Percentiles rank a stretch among this genome's conserved stretches.
These are phyloP conservation scores for Cyclospora cayetanensis DNA, from an alignment of 169 alveolate species.

Conservation along the genomic window DNA sequence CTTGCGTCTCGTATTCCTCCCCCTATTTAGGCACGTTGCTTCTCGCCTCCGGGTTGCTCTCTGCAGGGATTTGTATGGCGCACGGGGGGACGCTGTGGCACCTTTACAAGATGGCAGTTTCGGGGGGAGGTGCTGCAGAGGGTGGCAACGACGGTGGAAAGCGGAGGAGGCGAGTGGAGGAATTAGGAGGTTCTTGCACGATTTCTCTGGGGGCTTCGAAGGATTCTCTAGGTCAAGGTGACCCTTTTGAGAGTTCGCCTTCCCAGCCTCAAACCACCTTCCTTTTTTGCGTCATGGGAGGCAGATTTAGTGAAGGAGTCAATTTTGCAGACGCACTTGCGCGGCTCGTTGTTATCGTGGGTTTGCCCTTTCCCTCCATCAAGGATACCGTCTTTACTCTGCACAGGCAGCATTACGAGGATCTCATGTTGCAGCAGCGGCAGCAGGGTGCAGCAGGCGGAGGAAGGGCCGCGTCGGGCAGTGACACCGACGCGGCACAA, in stretches of 20 bases:
- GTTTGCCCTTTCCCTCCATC: conserved; percentile 93
- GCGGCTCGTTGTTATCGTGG: conserved; percentile 92
- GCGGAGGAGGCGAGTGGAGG: background rate
- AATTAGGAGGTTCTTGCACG: no score
- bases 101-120: conserved; percentile 14
- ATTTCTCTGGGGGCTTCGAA: no score
- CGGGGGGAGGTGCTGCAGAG: background rate
- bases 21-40: background rate
- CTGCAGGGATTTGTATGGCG: conserved; percentile 4
- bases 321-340: conserved; percentile 95
- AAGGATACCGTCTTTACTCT: conserved; percentile 38
- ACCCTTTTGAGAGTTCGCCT: no score
- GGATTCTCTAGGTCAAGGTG: no score
- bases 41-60: background rate
- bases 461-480: background rate
- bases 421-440: background rate
- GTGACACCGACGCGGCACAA: background rate
- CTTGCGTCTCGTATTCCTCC: background rate
- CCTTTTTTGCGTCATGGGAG: conserved; percentile 88
- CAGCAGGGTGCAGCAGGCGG: background rate
- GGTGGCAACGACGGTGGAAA: background rate
- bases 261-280: background rate
- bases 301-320: conserved; percentile 96
- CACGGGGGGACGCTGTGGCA: conserved; percentile 25
- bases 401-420: conserved; percentile 9